Evolutionary conservation across 2,329 filamentous ascomycete genomes (phyloP), one percentile per base, ranked within the genome.

Genomic region (Aspergillus puulaauensis): DNA sequence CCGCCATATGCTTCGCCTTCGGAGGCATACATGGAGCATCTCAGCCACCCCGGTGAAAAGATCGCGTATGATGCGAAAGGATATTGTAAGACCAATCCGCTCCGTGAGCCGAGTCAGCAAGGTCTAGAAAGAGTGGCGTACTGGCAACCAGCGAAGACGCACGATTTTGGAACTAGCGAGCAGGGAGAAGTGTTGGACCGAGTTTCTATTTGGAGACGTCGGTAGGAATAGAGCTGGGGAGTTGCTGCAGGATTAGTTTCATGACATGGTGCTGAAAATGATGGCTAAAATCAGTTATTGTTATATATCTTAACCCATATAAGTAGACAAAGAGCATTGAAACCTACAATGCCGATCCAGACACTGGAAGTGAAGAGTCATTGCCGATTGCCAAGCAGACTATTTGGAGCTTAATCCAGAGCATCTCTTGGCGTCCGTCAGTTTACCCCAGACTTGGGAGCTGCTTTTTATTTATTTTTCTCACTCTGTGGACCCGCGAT

Each of bases 1-100:
- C 91, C 91, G 12, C 91, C 91, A 2, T 93, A 85, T 81, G 85
- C 86, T 7, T 75, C 90, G 41, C 83, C 85, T 12, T 82, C 89
- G 1, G 82, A 86, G 59, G 83, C 90, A 27, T 95, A 96, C 72
- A 77, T 86, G 66, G 86, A 86, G 61, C 86, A 93, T 65, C 80
- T 96, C 43, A 82, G 81, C 54, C 80, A 83, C 48, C 91, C 91
- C 0, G 90, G 90, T 2, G 80, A 87, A 62, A 81, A 86, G 9
- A 76, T 92, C 14, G 68, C 78, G 14, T 93, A 91, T 72, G 79
- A 81, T 60, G 79, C 79, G 3, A 76, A 81, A 7, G 83, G 81
- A 1, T 73, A 81, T 51, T 77, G 86, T 37, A 72, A 77, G 43
- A 73, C 75, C 40, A 75, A 80, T 33, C 78, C 83, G 31, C 69